phyloP scores from a whole-genome alignment of 2,329 filamentous ascomycete species.

The Aspergillus carbonarius region DNA sequence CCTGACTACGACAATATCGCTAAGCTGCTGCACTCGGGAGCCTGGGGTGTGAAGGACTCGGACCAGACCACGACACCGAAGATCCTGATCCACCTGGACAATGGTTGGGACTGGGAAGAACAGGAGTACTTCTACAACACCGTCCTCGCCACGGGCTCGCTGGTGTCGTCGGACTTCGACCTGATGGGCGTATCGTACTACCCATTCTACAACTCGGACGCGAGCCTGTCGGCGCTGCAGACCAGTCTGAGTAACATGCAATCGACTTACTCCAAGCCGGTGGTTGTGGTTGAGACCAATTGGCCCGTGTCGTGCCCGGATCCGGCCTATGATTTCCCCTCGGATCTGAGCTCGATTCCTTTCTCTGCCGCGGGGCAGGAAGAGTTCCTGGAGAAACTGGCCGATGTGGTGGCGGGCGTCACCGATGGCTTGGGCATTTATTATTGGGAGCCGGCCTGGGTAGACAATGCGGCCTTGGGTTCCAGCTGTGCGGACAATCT shows the following conservation, averaged over 20 bases:
- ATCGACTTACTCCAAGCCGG: conserved; percentile 61
- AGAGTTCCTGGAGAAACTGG: conserved; percentile 61
- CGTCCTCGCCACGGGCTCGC: conserved; percentile 53
- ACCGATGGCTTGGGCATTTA: conserved; percentile 61
- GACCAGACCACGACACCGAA: conserved; percentile 57
- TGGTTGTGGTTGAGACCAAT: conserved; percentile 69
- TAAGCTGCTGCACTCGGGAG: conserved; percentile 62
- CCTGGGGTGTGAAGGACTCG: conserved; percentile 65
- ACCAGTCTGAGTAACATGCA: conserved; percentile 60
- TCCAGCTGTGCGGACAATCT: conserved; percentile 65
- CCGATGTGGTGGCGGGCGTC: conserved; percentile 54
- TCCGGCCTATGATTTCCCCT: conserved; percentile 59
- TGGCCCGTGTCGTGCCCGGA: conserved; percentile 66
- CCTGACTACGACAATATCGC: conserved; percentile 61
- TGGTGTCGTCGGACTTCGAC: conserved; percentile 61
- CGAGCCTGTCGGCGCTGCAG: conserved; percentile 59
- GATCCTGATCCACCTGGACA: conserved; percentile 74
- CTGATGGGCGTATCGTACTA: conserved; percentile 73
- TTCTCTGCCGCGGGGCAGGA: conserved; percentile 64
- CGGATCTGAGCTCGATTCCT: conserved; percentile 60
- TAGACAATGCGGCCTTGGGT: conserved; percentile 63
- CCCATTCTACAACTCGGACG: conserved; percentile 64
- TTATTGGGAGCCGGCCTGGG: conserved; percentile 74
- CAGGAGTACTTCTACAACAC: conserved; percentile 66
- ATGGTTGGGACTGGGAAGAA: conserved; percentile 69